Base-by-base conservation (phyloP, 306 rosid species). In the Medicago lupulina region DNA sequence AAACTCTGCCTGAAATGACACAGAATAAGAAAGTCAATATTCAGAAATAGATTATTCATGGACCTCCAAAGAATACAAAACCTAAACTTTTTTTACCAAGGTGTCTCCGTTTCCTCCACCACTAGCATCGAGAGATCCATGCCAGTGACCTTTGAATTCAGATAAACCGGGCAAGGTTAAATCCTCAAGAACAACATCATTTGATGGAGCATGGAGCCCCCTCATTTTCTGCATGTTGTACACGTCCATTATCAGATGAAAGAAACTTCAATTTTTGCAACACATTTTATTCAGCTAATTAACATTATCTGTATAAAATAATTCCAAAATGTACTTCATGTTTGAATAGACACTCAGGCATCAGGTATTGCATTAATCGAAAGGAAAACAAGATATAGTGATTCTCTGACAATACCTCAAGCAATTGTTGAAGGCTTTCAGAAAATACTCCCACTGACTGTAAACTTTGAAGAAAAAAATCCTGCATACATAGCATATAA, bases 61-160 rank as follows among this genome's bases (percentile, higher is more conserved):
- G 71, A 65, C 78, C 75, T 73, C 66, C 50, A 40, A 67, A 50
- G 73, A 39, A 72, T 65, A 51, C 6, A 67, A 76, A 74, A 83
- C 8, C 47, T 28, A 71, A 76, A 28, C 16, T 12, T 43, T 38
- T 38, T 73, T 64, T 85, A 93, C 98, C 98, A 87, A 81, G 41
- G 98, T 93, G 85, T 93, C 98, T 73, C 96, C 97, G 78, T 93
- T 93, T 82, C 98, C 93, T 66, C 98, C 97, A 31, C 98, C 98
- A 75, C 97, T 93, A 47, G 98, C 97, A 88, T 91, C 98, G 81
- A 93, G 96, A 84, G 92, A 91, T 80, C 98, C 98, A 82, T 49
- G 92, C 98, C 97, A 93, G 19, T 87, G 86, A 79, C 98, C 98
- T 87, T 83, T 87, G 67, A 93, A 88, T 86, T 93, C 98, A 79